Percentiles rank a stretch among this genome's conserved stretches.
Evolutionary conservation across 495 filamentous ascomycete species (phyloP).

Genomic region (Talaromyces nanjingensis): DNA sequence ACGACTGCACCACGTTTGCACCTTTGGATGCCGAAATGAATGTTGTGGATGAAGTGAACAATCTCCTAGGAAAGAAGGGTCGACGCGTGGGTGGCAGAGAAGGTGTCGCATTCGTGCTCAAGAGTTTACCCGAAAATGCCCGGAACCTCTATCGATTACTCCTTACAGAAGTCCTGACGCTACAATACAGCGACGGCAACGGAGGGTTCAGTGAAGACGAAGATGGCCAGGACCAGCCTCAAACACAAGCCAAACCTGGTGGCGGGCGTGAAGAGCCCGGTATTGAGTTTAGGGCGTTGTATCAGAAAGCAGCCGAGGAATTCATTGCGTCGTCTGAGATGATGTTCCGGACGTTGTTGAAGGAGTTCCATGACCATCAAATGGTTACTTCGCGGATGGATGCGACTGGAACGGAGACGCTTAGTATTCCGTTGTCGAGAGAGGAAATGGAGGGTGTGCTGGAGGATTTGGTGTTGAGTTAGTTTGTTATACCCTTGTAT

Average conservation of each 20-base stretch:
- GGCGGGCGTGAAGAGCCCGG: slow-evolving; percentile 38
- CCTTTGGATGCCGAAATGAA: slow-evolving; percentile 65
- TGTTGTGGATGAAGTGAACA: slow-evolving; percentile 80
- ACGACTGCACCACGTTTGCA: slow-evolving; percentile 87
- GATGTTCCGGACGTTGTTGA: slow-evolving; percentile 85
- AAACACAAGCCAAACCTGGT: slow-evolving; percentile 13
- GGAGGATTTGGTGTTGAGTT: slow-evolving; percentile 64
- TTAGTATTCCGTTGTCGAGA: slow-evolving; percentile 77
- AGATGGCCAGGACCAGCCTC: slow-evolving; percentile 17
- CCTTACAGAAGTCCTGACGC: slow-evolving; percentile 75
- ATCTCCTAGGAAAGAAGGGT: slow-evolving; percentile 78
- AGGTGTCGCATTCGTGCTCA: slow-evolving; percentile 84
- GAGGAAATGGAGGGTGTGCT: slow-evolving; percentile 86
- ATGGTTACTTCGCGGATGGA: slow-evolving; percentile 90
- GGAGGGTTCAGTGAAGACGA: slow-evolving; percentile 41
- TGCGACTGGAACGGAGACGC: slow-evolving; percentile 70
- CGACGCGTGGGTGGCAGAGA: slow-evolving; percentile 80
- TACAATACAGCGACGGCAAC: slow-evolving; percentile 37
- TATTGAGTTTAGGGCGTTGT: slow-evolving; percentile 83
- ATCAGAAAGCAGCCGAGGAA: slow-evolving; percentile 91
- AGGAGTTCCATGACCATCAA: slow-evolving; percentile 97
- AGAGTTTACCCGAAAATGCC: slow-evolving; percentile 86
- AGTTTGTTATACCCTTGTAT: slow-evolving; percentile 10
- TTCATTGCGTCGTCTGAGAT: slow-evolving; percentile 96
- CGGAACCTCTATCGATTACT: slow-evolving; percentile 76